These are phyloP conservation scores for Aspergillus tubingensis DNA, from an alignment of 2,329 filamentous ascomycete genomes.

Conservation along the genomic window DNA sequence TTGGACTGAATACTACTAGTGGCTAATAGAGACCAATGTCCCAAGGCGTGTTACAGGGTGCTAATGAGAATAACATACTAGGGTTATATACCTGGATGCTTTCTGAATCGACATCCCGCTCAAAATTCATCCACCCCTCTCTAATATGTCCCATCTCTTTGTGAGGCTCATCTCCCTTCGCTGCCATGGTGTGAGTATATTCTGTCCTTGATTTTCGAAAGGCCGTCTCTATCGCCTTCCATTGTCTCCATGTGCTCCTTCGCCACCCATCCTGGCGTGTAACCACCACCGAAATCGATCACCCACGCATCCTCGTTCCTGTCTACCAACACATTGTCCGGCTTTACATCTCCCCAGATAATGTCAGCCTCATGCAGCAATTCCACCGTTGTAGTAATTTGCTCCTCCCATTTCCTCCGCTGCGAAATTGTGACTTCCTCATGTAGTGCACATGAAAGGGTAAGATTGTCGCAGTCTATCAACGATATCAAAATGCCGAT, in stretches of 20 bases:
- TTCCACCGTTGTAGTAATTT: neutral
- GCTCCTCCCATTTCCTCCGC: neutral
- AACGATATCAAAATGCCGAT: neutral
- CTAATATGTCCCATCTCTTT: no score
- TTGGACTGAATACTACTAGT: no score
- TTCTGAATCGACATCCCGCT: no score
- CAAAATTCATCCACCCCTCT: no score
- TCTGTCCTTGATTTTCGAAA: neutral
- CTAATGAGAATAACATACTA: no score
- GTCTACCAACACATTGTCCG: neutral
- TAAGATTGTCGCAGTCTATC: neutral
- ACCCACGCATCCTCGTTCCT: neutral
- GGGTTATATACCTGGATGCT: no score
- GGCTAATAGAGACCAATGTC: no score
- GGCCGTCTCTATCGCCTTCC: neutral
- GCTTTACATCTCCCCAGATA: neutral
- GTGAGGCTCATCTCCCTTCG: no score
- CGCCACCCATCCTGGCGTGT: neutral
- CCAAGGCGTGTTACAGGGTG: no score
- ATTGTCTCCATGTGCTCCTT: neutral
- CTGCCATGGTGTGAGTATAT: no score
- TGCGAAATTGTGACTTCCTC: neutral
- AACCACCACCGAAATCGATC: neutral
- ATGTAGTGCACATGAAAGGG: neutral
- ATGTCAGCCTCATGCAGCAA: neutral